A percentile compares a stretch with the other conserved stretches of the same genome.
Evolutionary conservation across 768 basidiomycete species (phyloP).

Genomic region (Mycena galopus): DNA sequence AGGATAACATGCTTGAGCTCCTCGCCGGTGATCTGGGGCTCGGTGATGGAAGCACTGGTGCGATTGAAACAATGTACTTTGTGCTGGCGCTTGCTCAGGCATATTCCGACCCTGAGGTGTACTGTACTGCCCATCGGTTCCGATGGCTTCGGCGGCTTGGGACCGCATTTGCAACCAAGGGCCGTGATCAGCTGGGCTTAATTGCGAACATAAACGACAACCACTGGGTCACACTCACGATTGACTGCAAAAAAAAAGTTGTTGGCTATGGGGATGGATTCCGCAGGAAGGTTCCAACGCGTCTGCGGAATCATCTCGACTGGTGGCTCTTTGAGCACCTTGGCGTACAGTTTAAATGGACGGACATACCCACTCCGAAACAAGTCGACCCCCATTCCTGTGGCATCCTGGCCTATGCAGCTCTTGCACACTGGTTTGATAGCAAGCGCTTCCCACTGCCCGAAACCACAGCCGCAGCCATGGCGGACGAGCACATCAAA

Average conservation of each 20-base stretch:
- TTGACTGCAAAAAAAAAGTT: too few relatives aligned
- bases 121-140: neutral
- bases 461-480: neutral
- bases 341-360: too few relatives aligned
- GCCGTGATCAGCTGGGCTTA: neutral
- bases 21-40: constrained; percentile 10
- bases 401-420: neutral
- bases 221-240: too few relatives aligned
- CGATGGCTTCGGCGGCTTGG: constrained; percentile 16
- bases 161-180: neutral
- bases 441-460: constrained; percentile 15
- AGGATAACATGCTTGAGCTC: too few relatives aligned
- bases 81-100: neutral
- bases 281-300: too few relatives aligned
- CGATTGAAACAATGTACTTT: constrained; percentile 12
- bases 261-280: too few relatives aligned
- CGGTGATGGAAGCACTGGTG: neutral
- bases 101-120: constrained; percentile 8
- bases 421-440: constrained; percentile 9
- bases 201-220: too few relatives aligned
- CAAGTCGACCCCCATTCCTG: too few relatives aligned
- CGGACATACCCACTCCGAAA: constrained; percentile 1
- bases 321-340: too few relatives aligned
- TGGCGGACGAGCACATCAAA: constrained; percentile 21
- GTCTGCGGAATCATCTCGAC: too few relatives aligned